These are phyloP conservation scores for Pseudogymnoascus sp. DNA, from an alignment of 2,329 filamentous ascomycete genomes.

Conservation along the genomic window DNA sequence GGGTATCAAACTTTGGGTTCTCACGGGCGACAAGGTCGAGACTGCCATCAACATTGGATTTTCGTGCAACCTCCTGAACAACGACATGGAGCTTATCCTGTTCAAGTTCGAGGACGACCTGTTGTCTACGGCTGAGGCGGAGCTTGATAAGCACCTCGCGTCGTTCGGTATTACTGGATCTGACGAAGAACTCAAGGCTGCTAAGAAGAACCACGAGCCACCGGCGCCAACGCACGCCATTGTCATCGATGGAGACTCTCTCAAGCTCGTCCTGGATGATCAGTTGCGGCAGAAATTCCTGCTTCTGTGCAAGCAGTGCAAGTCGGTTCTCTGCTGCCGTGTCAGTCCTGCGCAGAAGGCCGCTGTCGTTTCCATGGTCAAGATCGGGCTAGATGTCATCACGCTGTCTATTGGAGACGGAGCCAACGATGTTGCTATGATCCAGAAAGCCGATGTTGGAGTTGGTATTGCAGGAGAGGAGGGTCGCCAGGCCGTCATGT, in stretches of 20 bases:
- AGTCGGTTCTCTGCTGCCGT: conserved; percentile 91
- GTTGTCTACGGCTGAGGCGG: conserved; percentile 45
- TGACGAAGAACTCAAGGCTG: conserved; percentile 72
- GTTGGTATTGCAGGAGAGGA: conserved; percentile 92
- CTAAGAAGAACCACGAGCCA: conserved; percentile 75
- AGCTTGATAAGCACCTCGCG: conserved; percentile 65
- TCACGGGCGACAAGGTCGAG: conserved; percentile 97
- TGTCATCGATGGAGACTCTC: conserved; percentile 88
- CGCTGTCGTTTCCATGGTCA: conserved; percentile 92
- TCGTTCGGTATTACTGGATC: conserved; percentile 73
- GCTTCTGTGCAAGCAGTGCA: conserved; percentile 92
- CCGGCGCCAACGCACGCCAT: conserved; percentile 84
- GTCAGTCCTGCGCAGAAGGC: conserved; percentile 96
- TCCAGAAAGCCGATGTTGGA: conserved; percentile 90
- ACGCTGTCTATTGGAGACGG: conserved; percentile 89
- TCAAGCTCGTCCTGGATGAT: conserved; percentile 80
- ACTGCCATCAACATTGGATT: conserved; percentile 99
- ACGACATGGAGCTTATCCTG: conserved; percentile 93
- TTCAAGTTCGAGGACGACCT: conserved; percentile 76
- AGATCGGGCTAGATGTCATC: conserved; percentile 90
- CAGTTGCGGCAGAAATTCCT: conserved; percentile 83
- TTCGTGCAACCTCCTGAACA: conserved; percentile 93
- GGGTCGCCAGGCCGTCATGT: conserved; percentile 90
- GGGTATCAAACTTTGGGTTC: conserved; percentile 96
- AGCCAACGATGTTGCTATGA: conserved; percentile 96